These are phyloP conservation scores for Penicillium daleae DNA, from an alignment of 495 filamentous ascomycete genomes.

Conservation along the genomic window DNA sequence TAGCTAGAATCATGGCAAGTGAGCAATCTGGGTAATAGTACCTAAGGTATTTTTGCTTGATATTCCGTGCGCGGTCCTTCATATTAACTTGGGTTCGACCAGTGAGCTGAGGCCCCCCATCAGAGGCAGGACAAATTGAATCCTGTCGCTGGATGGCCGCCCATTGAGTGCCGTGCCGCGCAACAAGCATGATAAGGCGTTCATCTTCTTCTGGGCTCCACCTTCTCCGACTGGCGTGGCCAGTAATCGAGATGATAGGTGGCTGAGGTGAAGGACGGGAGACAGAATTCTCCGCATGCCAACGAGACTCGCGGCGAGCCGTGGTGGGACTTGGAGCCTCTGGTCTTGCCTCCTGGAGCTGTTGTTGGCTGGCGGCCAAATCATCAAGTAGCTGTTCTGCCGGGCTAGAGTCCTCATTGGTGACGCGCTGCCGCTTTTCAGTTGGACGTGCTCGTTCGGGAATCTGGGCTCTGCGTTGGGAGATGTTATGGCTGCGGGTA, in stretches of 20 bases:
- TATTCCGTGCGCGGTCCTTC: conserved; percentile 81
- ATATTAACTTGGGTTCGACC: conserved; percentile 76
- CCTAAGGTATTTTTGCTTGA: conserved; percentile 40
- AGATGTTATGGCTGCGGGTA: conserved; percentile 19
- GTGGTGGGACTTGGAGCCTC: neutral
- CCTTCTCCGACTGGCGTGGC: neutral
- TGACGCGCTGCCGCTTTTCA: conserved; percentile 12
- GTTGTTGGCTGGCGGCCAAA: conserved; percentile 3
- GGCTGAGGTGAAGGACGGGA: neutral
- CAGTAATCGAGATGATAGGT: too few species aligned
- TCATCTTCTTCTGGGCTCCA: conserved; percentile 35
- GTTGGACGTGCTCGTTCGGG: conserved; percentile 11
- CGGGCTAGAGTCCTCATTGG: neutral
- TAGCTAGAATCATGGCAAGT: neutral
- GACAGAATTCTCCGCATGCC: conserved; percentile 3
- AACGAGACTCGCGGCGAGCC: neutral
- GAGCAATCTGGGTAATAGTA: conserved; percentile 15
- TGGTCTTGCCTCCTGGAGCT: neutral
- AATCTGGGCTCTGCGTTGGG: conserved; percentile 29
- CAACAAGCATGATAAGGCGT: conserved; percentile 34
- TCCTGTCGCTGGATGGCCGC: conserved; percentile 35
- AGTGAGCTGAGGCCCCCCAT: conserved; percentile 42
- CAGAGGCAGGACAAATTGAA: conserved; percentile 19
- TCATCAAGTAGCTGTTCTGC: conserved; percentile 19
- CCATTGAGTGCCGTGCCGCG: conserved; percentile 29